Evolutionary conservation across 768 basidiomycete species (phyloP).

Genomic region (Glaciozyma antarctica): DNA sequence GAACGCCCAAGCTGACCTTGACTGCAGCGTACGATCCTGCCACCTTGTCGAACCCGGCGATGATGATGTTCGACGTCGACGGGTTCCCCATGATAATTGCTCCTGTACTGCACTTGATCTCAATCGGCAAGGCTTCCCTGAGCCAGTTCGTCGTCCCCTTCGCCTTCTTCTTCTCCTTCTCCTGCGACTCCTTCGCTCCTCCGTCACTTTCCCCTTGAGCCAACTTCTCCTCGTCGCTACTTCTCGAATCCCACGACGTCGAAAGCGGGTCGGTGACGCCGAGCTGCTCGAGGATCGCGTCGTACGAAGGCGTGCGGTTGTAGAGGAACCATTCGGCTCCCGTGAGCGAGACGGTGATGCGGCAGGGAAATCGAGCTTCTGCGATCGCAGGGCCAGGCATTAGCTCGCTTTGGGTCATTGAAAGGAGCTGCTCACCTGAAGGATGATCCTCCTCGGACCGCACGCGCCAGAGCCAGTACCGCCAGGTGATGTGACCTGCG

Average conservation of each 20-base stretch:
- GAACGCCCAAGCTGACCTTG: conserved; percentile 8
- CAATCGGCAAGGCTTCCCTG: conserved; percentile 76
- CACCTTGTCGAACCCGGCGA: conserved; percentile 68
- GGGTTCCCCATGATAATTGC: conserved; percentile 76
- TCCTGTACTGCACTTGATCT: conserved; percentile 65
- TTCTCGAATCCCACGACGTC: not conserved
- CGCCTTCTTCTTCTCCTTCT: conserved; percentile 14
- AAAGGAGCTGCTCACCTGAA: not conserved
- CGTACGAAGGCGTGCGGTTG: conserved; percentile 80
- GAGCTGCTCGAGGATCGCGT: conserved; percentile 65
- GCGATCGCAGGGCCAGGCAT: not conserved
- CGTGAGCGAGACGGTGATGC: conserved; percentile 67
- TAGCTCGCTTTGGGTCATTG: conserved; percentile 20
- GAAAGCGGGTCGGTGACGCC: conserved; percentile 5
- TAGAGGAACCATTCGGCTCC: conserved; percentile 91
- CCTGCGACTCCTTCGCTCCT: not conserved
- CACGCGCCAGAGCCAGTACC: conserved; percentile 76
- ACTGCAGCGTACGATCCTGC: conserved; percentile 72
- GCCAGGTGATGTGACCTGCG: conserved; percentile 79
- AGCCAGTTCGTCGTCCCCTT: conserved; percentile 40
- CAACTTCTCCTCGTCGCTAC: not conserved
- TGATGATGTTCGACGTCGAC: conserved; percentile 70
- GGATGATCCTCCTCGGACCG: conserved; percentile 13
- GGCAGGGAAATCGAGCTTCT: conserved; percentile 52
- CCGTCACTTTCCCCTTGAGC: not conserved